Conservation (phyloP, 495 filamentous ascomycete species). For the Xylaria intraflava region DNA sequence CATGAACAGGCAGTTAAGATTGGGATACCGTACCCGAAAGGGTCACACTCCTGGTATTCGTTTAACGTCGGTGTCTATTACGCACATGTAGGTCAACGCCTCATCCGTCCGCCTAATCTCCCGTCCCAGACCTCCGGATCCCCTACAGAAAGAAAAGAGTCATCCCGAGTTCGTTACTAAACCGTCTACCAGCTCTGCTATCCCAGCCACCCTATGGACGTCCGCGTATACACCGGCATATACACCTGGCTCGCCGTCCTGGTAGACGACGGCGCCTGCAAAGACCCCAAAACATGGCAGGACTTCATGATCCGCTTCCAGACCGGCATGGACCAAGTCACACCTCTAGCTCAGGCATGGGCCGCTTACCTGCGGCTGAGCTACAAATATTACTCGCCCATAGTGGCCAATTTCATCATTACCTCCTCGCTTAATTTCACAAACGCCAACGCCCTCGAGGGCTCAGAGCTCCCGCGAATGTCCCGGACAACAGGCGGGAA, state of each 20-base stretch:
- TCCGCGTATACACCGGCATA: constrained; percentile 15
- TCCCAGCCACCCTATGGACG: constrained; percentile 11
- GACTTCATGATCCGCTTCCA: constrained; percentile 13
- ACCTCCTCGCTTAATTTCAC: constrained; percentile 12
- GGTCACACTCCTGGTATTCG: constrained; percentile 10
- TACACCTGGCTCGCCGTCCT: constrained; percentile 15
- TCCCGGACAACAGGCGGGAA: constrained; percentile 8
- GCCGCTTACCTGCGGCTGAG: constrained; percentile 5
- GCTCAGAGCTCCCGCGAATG: constrained; percentile 6
- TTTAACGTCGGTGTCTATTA: constrained; percentile 11
- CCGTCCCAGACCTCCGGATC: neutral
- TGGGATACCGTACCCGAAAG: constrained; percentile 12
- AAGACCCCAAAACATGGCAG: neutral
- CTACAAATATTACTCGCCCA: constrained; percentile 10
- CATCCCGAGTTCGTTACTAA: neutral
- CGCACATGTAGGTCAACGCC: neutral
- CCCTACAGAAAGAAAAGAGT: neutral
- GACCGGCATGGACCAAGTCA: constrained; percentile 5
- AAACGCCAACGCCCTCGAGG: constrained; percentile 15
- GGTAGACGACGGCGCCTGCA: constrained; percentile 9
- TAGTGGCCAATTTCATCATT: constrained; percentile 14
- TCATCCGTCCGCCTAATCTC: neutral
- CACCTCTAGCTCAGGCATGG: constrained; percentile 9
- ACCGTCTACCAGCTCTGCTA: constrained; percentile 8
- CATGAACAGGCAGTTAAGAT: constrained; percentile 7